These are phyloP conservation scores for Penicillium sp. DNA, from an alignment of 2,329 filamentous ascomycete species.

Conservation along the genomic window DNA sequence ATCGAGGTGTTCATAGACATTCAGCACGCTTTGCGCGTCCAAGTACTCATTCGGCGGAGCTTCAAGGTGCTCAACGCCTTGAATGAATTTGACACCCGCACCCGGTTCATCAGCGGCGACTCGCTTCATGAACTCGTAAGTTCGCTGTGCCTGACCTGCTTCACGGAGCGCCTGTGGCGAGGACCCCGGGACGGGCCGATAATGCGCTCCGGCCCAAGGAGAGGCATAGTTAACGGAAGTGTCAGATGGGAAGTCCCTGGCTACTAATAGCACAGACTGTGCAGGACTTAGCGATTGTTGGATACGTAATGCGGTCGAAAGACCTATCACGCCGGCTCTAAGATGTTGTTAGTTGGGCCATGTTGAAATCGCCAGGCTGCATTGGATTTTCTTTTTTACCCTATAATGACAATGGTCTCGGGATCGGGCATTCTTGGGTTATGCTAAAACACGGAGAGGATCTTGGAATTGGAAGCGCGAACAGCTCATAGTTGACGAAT, in stretches of 20 bases:
- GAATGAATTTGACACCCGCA: slow-evolving; percentile 38
- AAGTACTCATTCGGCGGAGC: slow-evolving; percentile 38
- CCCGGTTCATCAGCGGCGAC: slow-evolving; percentile 36
- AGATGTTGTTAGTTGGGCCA: not conserved
- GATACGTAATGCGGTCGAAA: slow-evolving; percentile 38
- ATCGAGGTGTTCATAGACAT: slow-evolving; percentile 35
- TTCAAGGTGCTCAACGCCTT: slow-evolving; percentile 47
- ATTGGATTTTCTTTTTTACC: slow-evolving; percentile 23
- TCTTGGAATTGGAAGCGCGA: not conserved
- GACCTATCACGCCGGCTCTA: slow-evolving; percentile 44
- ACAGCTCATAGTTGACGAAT: not conserved
- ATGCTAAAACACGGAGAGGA: not conserved
- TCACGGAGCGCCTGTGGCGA: slow-evolving; percentile 39
- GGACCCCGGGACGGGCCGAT: slow-evolving; percentile 45
- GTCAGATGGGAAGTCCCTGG: slow-evolving; percentile 41
- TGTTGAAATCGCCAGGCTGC: not conserved
- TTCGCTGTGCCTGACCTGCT: slow-evolving; percentile 38
- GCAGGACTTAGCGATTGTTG: slow-evolving; percentile 29
- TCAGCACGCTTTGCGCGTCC: slow-evolving; percentile 25
- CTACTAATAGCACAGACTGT: slow-evolving; percentile 41
- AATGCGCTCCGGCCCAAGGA: slow-evolving; percentile 50
- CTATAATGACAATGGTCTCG: slow-evolving; percentile 41
- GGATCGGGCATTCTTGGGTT: slow-evolving; percentile 22
- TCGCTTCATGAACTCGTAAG: slow-evolving; percentile 40
- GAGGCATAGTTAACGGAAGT: slow-evolving; percentile 48